Percentiles rank a stretch among this genome's conserved stretches.
phyloP scores from a whole-genome alignment of 495 filamentous ascomycete genomes.

The Neurospora hispaniola region DNA sequence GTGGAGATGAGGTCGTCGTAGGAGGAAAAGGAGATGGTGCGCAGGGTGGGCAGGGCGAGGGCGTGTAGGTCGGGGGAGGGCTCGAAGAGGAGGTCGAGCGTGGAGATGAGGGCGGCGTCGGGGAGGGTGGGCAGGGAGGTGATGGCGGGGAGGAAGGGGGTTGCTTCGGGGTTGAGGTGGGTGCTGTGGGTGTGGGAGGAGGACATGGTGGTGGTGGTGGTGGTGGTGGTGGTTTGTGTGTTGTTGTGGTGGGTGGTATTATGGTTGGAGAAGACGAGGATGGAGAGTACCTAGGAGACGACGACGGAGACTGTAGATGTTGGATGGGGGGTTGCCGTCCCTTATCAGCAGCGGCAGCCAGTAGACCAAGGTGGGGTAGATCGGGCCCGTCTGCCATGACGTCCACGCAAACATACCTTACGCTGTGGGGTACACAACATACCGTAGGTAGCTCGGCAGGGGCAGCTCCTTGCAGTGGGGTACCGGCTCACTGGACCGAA shows the following conservation, averaged over 20 bases:
- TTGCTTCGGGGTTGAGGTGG: constrained; percentile 10
- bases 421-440: neutral
- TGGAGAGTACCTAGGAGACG: neutral
- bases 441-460: neutral
- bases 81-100: constrained; percentile 83
- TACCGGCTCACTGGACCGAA: neutral
- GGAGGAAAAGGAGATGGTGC: constrained; percentile 46
- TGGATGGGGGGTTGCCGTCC: too few species aligned
- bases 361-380: neutral
- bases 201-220: neutral
- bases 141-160: constrained; percentile 27
- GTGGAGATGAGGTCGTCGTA: constrained; percentile 20
- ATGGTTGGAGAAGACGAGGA: neutral
- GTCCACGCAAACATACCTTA: neutral
- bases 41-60: constrained; percentile 56
- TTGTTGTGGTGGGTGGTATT: neutral
- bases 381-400: neutral
- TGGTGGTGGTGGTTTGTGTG: neutral
- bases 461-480: neutral
- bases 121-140: constrained; percentile 29
- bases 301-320: too few species aligned
- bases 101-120: constrained; percentile 42
- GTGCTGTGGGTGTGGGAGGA: neutral
- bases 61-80: constrained; percentile 64
- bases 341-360: too few species aligned